Evolutionary conservation across 148 eudicot genomes (phyloP).

Genomic region (Chenopodium album): DNA sequence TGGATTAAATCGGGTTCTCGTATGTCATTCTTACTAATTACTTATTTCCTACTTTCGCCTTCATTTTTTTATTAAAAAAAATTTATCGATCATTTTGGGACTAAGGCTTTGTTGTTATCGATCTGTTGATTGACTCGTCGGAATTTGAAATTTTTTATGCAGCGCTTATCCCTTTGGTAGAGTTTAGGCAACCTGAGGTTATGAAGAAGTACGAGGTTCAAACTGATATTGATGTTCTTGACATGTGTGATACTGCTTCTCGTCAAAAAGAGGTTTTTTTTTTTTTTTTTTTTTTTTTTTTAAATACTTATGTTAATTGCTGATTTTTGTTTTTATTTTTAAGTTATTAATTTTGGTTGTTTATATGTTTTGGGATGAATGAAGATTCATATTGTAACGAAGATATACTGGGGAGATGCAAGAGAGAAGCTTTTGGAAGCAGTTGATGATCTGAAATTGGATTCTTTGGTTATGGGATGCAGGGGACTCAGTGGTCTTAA

Average conservation of each 20-base stretch:
- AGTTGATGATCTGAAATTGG: conserved; percentile 60
- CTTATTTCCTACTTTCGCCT: too few species aligned
- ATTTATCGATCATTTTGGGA: too few species aligned
- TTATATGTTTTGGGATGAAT: neutral
- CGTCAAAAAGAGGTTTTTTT: conserved; percentile 67
- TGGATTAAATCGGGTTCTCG: conserved; percentile 79
- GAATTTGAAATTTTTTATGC: conserved; percentile 1
- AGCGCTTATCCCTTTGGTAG: conserved; percentile 81
- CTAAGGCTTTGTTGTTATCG: too few species aligned
- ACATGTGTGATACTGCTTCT: conserved; percentile 68
- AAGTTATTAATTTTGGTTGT: too few species aligned
- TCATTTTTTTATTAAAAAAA: too few species aligned
- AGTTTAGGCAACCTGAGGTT: conserved; percentile 73
- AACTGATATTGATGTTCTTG: conserved; percentile 68
- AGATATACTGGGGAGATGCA: conserved; percentile 90
- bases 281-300: neutral
- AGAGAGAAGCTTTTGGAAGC: conserved; percentile 78
- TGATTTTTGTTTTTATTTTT: too few species aligned
- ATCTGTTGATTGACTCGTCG: too few species aligned
- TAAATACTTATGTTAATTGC: too few species aligned
- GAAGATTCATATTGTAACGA: conserved; percentile 57
- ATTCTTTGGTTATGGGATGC: conserved; percentile 86
- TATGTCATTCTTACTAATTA: conserved; percentile 27
- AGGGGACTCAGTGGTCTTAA: conserved; percentile 66
- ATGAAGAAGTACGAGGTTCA: conserved; percentile 65